Conservation (phyloP, 805 yeast genomes). For the Suhomyces prunicola region DNA sequence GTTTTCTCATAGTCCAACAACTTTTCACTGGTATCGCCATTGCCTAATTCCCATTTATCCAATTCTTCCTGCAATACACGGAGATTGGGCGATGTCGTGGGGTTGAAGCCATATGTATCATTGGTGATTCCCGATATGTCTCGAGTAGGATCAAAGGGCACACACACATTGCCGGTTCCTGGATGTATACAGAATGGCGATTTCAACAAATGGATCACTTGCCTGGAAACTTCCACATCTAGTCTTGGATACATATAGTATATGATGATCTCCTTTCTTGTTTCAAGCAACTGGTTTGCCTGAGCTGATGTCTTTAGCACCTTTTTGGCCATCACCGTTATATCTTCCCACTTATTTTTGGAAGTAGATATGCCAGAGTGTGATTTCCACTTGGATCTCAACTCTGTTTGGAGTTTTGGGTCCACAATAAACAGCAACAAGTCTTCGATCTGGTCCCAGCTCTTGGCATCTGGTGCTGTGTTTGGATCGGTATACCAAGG, state of each 20-base stretch:
- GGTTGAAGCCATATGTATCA: slow-evolving; percentile 61
- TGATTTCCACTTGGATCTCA: slow-evolving; percentile 56
- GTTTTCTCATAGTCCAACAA: slow-evolving; percentile 59
- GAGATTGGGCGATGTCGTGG: slow-evolving; percentile 75
- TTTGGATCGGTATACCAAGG: slow-evolving; percentile 58
- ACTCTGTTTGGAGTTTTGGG: slow-evolving; percentile 47
- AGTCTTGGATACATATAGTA: slow-evolving; percentile 85
- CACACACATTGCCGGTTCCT: slow-evolving; percentile 92
- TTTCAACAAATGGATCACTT: slow-evolving; percentile 85
- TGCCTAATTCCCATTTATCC: slow-evolving; percentile 45
- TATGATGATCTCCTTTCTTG: slow-evolving; percentile 77
- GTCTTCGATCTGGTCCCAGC: slow-evolving; percentile 48
- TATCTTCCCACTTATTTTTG: slow-evolving; percentile 77
- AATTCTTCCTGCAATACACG: slow-evolving; percentile 61
- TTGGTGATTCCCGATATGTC: slow-evolving; percentile 33
- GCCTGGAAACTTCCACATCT: slow-evolving; percentile 89
- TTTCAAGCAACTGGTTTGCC: slow-evolving; percentile 54
- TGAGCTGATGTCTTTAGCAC: slow-evolving; percentile 44
- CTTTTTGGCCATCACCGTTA: slow-evolving; percentile 50
- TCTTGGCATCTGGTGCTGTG: slow-evolving; percentile 43
- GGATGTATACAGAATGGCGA: slow-evolving; percentile 98
- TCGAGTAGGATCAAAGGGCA: slow-evolving; percentile 63
- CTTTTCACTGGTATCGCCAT: slow-evolving; percentile 15
- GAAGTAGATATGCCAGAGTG: slow-evolving; percentile 35
- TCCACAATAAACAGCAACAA: slow-evolving; percentile 64